These are phyloP conservation scores for Nicotiana knightiana DNA, from an alignment of 257 asterid genomes.

Conservation along the genomic window DNA sequence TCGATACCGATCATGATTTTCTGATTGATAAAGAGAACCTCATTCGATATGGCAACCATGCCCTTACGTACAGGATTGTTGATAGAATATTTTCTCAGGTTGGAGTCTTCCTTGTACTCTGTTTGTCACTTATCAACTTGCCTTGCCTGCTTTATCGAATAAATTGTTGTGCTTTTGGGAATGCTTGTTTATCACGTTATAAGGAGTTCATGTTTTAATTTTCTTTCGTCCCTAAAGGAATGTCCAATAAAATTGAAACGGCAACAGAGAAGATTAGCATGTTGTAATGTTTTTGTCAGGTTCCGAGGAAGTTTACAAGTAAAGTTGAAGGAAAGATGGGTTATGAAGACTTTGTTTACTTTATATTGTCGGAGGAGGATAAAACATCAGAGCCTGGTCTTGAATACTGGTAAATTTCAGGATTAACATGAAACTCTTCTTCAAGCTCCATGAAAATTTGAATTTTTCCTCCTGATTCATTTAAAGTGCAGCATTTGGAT, in stretches of 20 bases:
- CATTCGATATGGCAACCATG: slow-evolving; percentile 98
- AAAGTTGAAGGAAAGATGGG: slow-evolving; percentile 99
- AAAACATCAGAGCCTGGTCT: slow-evolving; percentile 98
- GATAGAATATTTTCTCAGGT: slow-evolving; percentile 99
- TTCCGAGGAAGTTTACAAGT: slow-evolving; percentile 93
- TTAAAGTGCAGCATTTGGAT: neutral
- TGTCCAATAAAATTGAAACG: neutral
- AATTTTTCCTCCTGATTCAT: neutral
- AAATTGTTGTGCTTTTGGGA: neutral
- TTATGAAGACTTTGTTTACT: slow-evolving; percentile 96
- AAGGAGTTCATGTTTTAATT: neutral
- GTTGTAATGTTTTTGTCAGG: slow-evolving; percentile 39
- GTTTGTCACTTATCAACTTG: slow-evolving; percentile 10
- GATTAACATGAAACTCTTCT: neutral
- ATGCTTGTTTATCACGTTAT: neutral
- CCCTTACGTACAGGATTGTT: slow-evolving; percentile 97
- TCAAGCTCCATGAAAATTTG: neutral
- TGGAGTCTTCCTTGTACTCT: slow-evolving; percentile 25
- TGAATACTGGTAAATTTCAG: slow-evolving; percentile 73
- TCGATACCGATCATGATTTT: slow-evolving; percentile 97
- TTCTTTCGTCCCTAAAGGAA: neutral
- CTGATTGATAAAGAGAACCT: slow-evolving; percentile 96
- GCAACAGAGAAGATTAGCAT: neutral
- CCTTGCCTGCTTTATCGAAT: slow-evolving; percentile 21
- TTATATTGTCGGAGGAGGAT: slow-evolving; percentile 98